Base-by-base conservation (phyloP, 2,329 filamentous ascomycete genomes). In the Pseudopyricularia javanii region DNA sequence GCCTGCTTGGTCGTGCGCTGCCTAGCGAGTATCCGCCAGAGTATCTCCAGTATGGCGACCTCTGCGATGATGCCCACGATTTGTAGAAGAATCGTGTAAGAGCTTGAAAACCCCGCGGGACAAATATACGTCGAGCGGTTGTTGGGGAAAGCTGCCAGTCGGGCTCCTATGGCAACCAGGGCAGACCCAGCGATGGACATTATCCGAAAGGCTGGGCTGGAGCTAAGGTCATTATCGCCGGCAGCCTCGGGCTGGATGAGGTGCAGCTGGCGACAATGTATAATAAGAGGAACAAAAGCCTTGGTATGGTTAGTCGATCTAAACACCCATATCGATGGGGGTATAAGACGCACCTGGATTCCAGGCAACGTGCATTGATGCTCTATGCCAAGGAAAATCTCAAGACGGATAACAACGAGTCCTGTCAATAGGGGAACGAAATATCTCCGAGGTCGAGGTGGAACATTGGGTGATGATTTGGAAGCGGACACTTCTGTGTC, bases 21-120 rank as follows among this genome's bases (percentile, higher is more conserved):
- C 74, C 76, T 78, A 12, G 70, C 69, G 5, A 80, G 61, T 4
- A 77, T 65, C 34, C 75, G 70, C 76, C 77, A 80, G 2, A 70
- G 55, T 9, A 76, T 60, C n/a, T 76, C 59, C 20, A 74, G 59
- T 51, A 78, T 71, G 37, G 63, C 53, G 7, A 70, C 68, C 57
- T 80, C 76, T 5, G 76, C 63, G 22, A 70, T 54, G 17, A 79
- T 60, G 0, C 74, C 73, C 1, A 68, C 17, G 49, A 69, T 65
- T 55, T 79, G 77, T 7, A 73, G 57, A n/a, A 65, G 56, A 1
- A 73, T 56, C 1, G 71, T 63, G 17, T 61, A 61, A 4, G 62
- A 59, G 3, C 62, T 62, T 50, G 64, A 69, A 52, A 78, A 75
- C 14, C 68, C 55, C 4, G 66, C 57, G 17, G 76, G 73, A 58